Percentiles rank a stretch among this genome's conserved stretches.
Conservation (phyloP, 768 basidiomycete species). For the button mushroom (Agaricus bisporus) region DNA sequence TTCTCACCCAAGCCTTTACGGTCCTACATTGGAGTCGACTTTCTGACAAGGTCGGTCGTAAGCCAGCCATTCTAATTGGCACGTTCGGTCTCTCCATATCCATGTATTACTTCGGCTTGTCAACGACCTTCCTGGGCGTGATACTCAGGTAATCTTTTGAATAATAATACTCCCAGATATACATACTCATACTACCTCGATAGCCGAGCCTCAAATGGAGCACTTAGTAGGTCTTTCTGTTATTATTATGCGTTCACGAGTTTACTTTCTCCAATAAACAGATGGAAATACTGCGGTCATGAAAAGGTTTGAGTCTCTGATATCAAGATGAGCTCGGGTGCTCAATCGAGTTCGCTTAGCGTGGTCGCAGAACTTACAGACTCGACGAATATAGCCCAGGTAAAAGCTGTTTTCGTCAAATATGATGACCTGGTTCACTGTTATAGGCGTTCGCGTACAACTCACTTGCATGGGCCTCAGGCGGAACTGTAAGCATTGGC, state of each 20-base stretch:
- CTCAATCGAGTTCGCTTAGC: constrained; percentile 23
- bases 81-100: constrained; percentile 58
- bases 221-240: constrained; percentile 43
- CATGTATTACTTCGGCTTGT: constrained; percentile 73
- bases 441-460: constrained; percentile 55
- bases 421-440: neutral
- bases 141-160: constrained; percentile 34
- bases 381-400: constrained; percentile 58
- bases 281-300: constrained; percentile 64
- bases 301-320: constrained; percentile 34
- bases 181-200: constrained; percentile 7
- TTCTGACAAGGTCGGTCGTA: constrained; percentile 72
- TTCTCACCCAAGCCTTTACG: constrained; percentile 67
- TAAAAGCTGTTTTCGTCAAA: constrained; percentile 10
- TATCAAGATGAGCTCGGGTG: neutral
- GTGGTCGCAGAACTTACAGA: constrained; percentile 74
- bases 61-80: constrained; percentile 66
- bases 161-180: neutral
- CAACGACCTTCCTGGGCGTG: constrained; percentile 60
- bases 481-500: constrained; percentile 27
- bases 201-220: constrained; percentile 66
- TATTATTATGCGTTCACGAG: neutral
- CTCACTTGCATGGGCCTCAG: constrained; percentile 45
- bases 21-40: constrained; percentile 71
- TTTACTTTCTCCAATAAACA: constrained; percentile 13